Conservation (phyloP, 257 asterid genomes). For the Prunella vulgaris region DNA sequence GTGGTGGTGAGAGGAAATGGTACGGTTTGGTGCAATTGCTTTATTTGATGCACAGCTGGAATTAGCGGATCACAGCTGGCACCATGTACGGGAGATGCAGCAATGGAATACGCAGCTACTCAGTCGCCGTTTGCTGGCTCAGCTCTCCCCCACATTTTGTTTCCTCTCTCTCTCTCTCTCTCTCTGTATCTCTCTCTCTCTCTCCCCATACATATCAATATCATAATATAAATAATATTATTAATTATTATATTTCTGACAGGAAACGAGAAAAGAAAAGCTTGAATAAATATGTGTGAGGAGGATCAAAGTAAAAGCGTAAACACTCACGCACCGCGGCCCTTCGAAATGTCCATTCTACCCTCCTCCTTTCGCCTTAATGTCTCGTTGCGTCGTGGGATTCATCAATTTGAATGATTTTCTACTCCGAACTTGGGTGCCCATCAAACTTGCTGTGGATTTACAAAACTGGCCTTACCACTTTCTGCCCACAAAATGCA, state of each 20-base stretch:
- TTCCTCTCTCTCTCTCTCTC: too few species aligned
- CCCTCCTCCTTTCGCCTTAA: conserved; percentile 8
- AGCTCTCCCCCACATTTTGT: too few species aligned
- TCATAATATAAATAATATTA: neutral
- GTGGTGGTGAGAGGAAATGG: conserved; percentile 15
- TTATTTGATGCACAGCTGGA: conserved; percentile 58
- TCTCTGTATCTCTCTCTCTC: too few species aligned
- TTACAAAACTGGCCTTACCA: conserved; percentile 2
- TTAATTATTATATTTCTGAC: neutral
- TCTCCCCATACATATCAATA: neutral
- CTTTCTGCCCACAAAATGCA: neutral
- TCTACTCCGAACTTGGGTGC: neutral
- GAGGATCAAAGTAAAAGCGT: conserved; percentile 21
- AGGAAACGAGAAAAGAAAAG: neutral
- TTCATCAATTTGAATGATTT: conserved; percentile 1
- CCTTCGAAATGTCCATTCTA: conserved; percentile 25
- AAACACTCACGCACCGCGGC: neutral
- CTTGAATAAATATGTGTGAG: neutral
- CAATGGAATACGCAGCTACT: conserved; percentile 27
- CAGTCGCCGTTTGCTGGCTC: conserved; percentile 33
- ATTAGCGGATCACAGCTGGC: conserved; percentile 64
- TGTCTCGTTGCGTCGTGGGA: conserved; percentile 1
- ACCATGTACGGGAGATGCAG: conserved; percentile 30
- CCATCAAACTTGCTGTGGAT: neutral
- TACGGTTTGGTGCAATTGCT: conserved; percentile 23